Base-by-base conservation (phyloP, 73 alveolate genomes). In the Paramecium sonneborni region DNA sequence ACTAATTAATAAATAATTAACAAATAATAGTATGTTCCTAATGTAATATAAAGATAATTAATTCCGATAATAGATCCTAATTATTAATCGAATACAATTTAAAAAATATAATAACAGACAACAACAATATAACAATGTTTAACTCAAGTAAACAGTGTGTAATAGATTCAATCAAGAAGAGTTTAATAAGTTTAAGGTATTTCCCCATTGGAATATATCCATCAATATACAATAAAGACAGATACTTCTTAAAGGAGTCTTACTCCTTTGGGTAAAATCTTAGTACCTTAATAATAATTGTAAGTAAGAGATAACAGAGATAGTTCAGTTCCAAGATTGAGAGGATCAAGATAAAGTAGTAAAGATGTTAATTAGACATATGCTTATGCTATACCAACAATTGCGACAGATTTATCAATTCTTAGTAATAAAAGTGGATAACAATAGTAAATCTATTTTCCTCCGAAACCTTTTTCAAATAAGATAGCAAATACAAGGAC, bases 201-300 rank as follows among this genome's bases (percentile, higher is more conserved):
- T 15, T 14, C 69, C 9, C 90, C 90, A 11, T 12, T 79, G 18
- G 90, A 79, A 79, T 79, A 79, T 43, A 76, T 79, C 9, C 90
- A 79, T 79, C 35, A 79, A 79, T 79, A 79, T 46, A 21, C 90
- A 39, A 79, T 79, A 5, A 79, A 79, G 24, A 79, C 90, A 11
- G 72, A 79, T 44, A 23, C 69, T 14, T 79, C 90, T n/a, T 18
- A 32, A 23, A 39, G 90, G 18, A 43, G 76, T 43, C 74, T 79
- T 24, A 79, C 90, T 43, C 90, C 90, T 9, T 24, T 79, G 5
- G 74, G 76, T 3, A 62, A 62, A 32, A 62, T 62, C 4, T 52
- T 52, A 52, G 68, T 52, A 62, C 39, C 44, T 26, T 9, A 26
- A 62, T 44, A 38, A 44, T 21, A 32, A 43, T 37, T 24, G 12